Evolutionary conservation across 345 rosid species (phyloP).

Genomic region (Salix exigua): DNA sequence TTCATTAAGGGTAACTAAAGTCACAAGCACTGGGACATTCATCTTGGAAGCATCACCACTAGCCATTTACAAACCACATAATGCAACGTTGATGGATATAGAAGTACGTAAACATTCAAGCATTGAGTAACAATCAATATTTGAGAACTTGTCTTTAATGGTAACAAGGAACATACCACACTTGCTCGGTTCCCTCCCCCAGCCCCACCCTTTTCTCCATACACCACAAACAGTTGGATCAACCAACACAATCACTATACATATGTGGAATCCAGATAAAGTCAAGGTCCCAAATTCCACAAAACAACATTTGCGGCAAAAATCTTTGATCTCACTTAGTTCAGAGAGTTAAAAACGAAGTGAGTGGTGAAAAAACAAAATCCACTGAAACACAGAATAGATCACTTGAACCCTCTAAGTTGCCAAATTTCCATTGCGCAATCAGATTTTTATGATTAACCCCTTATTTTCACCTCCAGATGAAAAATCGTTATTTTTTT

Average conservation of each 20-base stretch:
- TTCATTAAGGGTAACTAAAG: neutral
- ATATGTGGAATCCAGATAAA: neutral
- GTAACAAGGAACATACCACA: neutral
- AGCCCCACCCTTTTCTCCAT: neutral
- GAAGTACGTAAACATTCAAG: neutral
- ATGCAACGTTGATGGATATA: neutral
- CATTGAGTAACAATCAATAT: neutral
- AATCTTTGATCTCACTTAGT: neutral
- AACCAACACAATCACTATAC: neutral
- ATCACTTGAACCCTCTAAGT: neutral
- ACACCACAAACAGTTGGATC: neutral
- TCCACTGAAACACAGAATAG: neutral
- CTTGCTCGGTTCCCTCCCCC: neutral
- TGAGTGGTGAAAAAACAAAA: neutral
- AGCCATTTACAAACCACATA: neutral
- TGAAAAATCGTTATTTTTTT: neutral
- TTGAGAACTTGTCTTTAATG: neutral
- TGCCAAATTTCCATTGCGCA: neutral
- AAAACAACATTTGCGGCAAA: neutral
- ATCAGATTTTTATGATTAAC: neutral
- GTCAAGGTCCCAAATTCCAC: neutral
- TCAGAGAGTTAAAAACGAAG: neutral
- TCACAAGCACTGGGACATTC: neutral
- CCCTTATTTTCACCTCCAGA: neutral
- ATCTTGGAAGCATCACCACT: neutral